Evolutionary conservation across 2,329 filamentous ascomycete genomes (phyloP).

Genomic region (Pyrenochaeta sp.): DNA sequence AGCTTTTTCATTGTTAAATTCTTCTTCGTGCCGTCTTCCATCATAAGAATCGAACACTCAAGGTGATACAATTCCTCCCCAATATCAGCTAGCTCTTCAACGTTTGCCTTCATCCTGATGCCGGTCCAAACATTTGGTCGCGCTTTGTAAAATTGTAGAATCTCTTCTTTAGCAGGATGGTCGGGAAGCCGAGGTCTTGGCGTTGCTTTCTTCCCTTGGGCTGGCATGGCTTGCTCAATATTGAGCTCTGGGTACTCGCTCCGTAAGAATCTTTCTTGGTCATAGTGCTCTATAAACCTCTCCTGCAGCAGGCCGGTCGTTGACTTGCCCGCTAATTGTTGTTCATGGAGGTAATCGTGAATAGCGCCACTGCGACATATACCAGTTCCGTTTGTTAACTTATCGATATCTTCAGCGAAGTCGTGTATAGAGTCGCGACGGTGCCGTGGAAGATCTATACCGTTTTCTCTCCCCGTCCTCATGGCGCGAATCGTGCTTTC

Average conservation of each 20-base stretch:
- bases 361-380: constrained; percentile 15
- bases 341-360: constrained; percentile 29
- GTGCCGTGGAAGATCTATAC: constrained; percentile 35
- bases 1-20: constrained; percentile 43
- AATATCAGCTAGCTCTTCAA: constrained; percentile 31
- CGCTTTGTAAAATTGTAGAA: constrained; percentile 1
- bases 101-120: constrained; percentile 8
- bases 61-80: constrained; percentile 37
- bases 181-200: background rate
- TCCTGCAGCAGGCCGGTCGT: constrained; percentile 27
- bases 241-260: constrained; percentile 24
- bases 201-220: background rate
- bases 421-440: constrained; percentile 36
- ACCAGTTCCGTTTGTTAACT: constrained; percentile 29
- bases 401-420: constrained; percentile 36
- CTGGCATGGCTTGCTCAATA: constrained; percentile 3
- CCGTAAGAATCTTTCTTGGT: constrained; percentile 12
- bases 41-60: constrained; percentile 37
- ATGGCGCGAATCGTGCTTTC: constrained; percentile 38
- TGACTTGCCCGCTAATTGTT: constrained; percentile 29
- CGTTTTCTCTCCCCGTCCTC: constrained; percentile 24
- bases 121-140: constrained; percentile 7
- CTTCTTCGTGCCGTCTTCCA: constrained; percentile 32
- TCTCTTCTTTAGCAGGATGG: constrained; percentile 15
- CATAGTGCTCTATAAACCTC: constrained; percentile 13